Evolutionary conservation across 108 stramenopile species (phyloP).

Genomic region (Cyclostephanos invisitatus): DNA sequence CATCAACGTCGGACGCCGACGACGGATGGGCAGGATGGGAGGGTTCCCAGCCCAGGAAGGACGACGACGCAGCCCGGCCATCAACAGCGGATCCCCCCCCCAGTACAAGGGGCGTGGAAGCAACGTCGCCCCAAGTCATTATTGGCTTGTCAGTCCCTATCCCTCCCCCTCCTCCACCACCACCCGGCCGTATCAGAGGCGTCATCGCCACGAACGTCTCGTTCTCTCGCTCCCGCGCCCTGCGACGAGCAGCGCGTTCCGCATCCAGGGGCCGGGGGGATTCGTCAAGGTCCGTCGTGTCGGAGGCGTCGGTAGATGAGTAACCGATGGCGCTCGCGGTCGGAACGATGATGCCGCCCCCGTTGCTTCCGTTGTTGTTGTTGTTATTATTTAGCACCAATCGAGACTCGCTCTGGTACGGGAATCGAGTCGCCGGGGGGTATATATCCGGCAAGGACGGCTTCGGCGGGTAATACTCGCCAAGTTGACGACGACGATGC

Average conservation of each 20-base stretch:
- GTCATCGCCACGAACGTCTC: constrained; percentile 76
- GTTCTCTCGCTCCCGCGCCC: constrained; percentile 32
- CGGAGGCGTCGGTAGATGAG: constrained; percentile 54
- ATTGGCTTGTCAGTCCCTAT: constrained; percentile 56
- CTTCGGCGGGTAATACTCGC: constrained; percentile 68
- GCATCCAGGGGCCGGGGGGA: constrained; percentile 39
- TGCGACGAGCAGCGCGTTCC: constrained; percentile 45
- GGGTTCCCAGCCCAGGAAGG: constrained; percentile 30
- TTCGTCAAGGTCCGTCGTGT: constrained; percentile 72
- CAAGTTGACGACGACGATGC: constrained; percentile 36
- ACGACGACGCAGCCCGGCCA: neutral
- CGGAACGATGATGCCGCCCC: neutral
- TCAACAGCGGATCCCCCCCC: constrained; percentile 32
- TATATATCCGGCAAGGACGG: constrained; percentile 60
- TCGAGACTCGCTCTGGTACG: constrained; percentile 47
- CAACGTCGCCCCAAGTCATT: constrained; percentile 75
- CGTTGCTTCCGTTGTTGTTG: neutral
- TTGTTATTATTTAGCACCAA: constrained; percentile 10
- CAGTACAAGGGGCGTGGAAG: constrained; percentile 61
- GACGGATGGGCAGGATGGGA: constrained; percentile 8
- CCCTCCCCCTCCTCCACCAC: constrained; percentile 1
- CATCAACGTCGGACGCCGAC: constrained; percentile 2
- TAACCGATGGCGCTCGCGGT: neutral
- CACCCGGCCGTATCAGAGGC: constrained; percentile 65
- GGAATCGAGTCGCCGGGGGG: constrained; percentile 70